phyloP scores from a whole-genome alignment of 169 alveolate species.

The Plasmodium berghei region DNA sequence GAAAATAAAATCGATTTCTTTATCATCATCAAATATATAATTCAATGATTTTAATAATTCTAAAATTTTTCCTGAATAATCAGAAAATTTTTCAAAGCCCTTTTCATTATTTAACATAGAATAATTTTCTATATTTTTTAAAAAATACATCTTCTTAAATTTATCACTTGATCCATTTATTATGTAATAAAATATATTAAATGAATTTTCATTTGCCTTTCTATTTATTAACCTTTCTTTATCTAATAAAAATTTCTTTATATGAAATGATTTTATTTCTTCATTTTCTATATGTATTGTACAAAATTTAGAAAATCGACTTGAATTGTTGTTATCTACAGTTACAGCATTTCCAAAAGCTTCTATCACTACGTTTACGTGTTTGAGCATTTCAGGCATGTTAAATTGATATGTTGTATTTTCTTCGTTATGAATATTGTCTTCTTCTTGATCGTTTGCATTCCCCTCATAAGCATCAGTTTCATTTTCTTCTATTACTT shows the following conservation, averaged over 20 bases:
- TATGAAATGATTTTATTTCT: slow-evolving; percentile 1
- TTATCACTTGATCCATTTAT: slow-evolving; percentile 57
- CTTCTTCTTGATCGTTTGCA: neutral
- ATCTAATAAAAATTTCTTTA: slow-evolving; percentile 39
- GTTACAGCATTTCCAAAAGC: slow-evolving; percentile 63
- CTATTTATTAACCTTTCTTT: slow-evolving; percentile 42
- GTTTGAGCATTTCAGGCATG: slow-evolving; percentile 16
- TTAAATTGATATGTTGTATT: neutral
- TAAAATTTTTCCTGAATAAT: slow-evolving; percentile 2
- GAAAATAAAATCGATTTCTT: slow-evolving; percentile 54
- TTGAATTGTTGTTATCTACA: slow-evolving; percentile 36
- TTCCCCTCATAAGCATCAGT: neutral
- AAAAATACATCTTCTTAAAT: slow-evolving; percentile 51
- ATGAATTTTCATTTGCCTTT: slow-evolving; percentile 19
- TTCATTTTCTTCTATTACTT: neutral
- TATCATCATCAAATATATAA: slow-evolving; percentile 56
- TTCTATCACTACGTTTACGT: slow-evolving; percentile 17
- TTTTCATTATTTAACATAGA: slow-evolving; percentile 20
- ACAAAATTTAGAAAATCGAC: slow-evolving; percentile 33
- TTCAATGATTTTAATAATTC: slow-evolving; percentile 42
- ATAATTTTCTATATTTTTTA: slow-evolving; percentile 43
- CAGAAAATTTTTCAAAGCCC: slow-evolving; percentile 4
- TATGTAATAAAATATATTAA: slow-evolving; percentile 57
- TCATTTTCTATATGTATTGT: slow-evolving; percentile 25
- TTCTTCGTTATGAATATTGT: no score